Conservation (phyloP, 176 grass and related monocot genomes). For the Thinopyrum elongatum region DNA sequence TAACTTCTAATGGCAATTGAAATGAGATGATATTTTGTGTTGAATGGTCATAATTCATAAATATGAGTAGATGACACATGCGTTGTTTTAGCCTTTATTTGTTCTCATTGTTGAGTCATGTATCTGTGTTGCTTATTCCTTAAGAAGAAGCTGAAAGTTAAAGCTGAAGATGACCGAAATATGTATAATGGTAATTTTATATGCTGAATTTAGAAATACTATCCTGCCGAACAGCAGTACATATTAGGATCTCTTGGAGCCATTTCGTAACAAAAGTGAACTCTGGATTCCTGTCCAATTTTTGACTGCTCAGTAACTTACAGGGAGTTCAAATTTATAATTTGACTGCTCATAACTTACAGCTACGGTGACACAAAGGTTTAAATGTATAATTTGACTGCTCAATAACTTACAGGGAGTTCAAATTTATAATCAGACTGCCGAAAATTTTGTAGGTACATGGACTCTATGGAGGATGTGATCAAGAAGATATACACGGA, state of each 20-base stretch:
- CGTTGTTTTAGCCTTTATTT: background rate
- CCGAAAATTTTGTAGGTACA: constrained; percentile 51
- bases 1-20: background rate
- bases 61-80: background rate
- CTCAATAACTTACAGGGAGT: background rate
- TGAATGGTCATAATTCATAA: constrained; percentile 9
- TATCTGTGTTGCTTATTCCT: background rate
- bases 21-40: background rate
- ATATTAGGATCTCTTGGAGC: background rate
- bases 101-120: background rate
- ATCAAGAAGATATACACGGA: constrained; percentile 80
- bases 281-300: background rate
- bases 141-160: background rate
- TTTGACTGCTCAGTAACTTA: background rate
- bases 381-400: background rate
- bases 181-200: background rate
- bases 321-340: too few relatives aligned
- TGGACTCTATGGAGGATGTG: constrained; percentile 52
- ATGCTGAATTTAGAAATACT: background rate
- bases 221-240: background rate
- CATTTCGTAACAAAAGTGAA: background rate
- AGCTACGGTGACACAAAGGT: background rate
- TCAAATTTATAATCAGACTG: background rate
- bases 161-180: background rate
- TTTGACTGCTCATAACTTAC: too few relatives aligned